Evolutionary conservation across 768 basidiomycete genomes (phyloP), one percentile per base, ranked within the genome.

Genomic region (Termitomyces titanicus): DNA sequence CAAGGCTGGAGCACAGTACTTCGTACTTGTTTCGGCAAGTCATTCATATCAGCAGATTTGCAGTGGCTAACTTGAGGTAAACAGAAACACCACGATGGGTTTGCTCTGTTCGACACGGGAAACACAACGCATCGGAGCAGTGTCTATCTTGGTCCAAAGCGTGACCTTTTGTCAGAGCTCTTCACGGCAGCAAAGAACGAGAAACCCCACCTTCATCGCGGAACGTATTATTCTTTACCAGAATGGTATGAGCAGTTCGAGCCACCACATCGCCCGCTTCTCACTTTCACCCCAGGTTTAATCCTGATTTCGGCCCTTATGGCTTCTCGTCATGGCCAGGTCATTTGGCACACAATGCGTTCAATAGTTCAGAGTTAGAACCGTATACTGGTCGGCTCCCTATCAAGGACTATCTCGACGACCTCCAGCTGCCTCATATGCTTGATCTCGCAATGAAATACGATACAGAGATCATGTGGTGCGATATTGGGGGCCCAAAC

Each of bases 21-120:
- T 85, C 57, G 82, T 85, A 20, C 66, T 82, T 34, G 79, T 80
- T 7, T 77, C 82, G 15, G 80, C 76, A 18, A 6, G 75, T 67
- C 2, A 29, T 50, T 10, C 13, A 42, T 45, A 47, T 10, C 17
- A 11, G 13, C n/a, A 24, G 12, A 39, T 12, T 15, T 57, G 15
- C 7, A 33, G n/a, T 27, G 47, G 24, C 34, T 46, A 33, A 44
- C 13, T 10, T 27, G 17, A 24, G 20, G 4, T 12, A 7, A 6
- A 17, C 60, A 80, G 76, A 85, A 82, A 76, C 83, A 85, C 51
- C 83, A 85, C 53, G 84, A 85, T 52, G 84, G 84, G 0, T 84
- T 78, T 54, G 71, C 71, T 1, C 61, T 84, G 2, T 85, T 84
- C 33, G 81, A 85, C 58, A 79, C 84, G 3, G 72, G 71, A 47